Evolutionary conservation across 164 flowering plant genomes (phyloP), one percentile per base, ranked within the genome.

Genomic region (Taxillus chinensis): DNA sequence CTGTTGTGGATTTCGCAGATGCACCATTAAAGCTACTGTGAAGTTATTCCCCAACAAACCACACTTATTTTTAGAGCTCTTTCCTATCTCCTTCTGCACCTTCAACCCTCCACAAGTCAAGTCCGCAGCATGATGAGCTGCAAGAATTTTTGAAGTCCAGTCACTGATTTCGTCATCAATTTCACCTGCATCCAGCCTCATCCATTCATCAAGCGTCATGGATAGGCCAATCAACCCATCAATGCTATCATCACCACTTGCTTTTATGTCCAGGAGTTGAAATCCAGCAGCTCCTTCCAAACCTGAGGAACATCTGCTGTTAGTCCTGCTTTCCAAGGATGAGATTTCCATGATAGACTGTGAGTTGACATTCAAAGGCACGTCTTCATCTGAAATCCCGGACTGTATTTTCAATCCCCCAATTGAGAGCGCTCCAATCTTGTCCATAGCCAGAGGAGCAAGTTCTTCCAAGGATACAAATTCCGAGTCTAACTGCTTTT

Each of bases 371-470:
- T 86, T 92, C 60, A 96, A 78, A 45, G 96, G 89, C 38, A 89
- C 87, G 58, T 85, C 91, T 61, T 80, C 84, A 56, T 79, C 81
- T 0, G 92, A 79, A 96, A 86, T 80, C 64, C 95, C 96, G 8
- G 95, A 80, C 63, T 90, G 96, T 71, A 86, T 87, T 74, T 87
- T 90, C 75, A 93, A 77, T 5, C 97, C 98, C 71, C 90, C 98
- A 13, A 93, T 76, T 39, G 96, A 80, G 59, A 90, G 95, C 55
- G 89, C 95, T 80, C 89, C 98, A 61, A 93, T 84, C 71, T 86
- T 88, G 68, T 90, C 95, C 90, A 89, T 82, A 45, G 92, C 98
- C 66, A 88, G 73, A 39, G 96, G 95, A 71, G 96, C 96, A 68
- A 93, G 89, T 70, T 93, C 91, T 75, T 87, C 96, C 14, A 90